phyloP scores from a whole-genome alignment of 2,329 filamentous ascomycete species.

The Cladosporium sp. region DNA sequence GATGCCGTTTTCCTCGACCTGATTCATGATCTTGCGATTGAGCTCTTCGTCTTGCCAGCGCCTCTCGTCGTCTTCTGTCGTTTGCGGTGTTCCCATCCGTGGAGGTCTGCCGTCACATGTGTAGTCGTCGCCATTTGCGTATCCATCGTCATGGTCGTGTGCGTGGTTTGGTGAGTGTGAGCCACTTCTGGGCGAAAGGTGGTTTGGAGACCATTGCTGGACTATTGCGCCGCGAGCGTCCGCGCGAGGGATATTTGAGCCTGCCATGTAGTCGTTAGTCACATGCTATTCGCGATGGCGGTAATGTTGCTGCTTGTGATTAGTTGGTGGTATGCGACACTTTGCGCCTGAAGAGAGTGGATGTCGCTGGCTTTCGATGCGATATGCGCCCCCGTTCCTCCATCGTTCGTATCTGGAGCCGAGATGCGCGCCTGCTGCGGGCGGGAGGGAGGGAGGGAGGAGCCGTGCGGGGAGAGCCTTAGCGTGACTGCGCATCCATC shows the following conservation, averaged over 20 bases:
- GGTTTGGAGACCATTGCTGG: slow-evolving; percentile 22
- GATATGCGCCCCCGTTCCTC: neutral
- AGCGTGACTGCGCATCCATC: neutral
- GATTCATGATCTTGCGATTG: slow-evolving; percentile 48
- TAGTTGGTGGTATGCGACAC: slow-evolving; percentile 1
- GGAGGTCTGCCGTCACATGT: slow-evolving; percentile 7
- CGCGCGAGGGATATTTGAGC: slow-evolving; percentile 21
- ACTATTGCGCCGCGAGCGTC: slow-evolving; percentile 27
- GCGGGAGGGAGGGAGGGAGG: neutral
- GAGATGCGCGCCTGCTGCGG: slow-evolving; percentile 1
- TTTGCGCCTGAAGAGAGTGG: slow-evolving; percentile 6
- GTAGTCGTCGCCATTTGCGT: slow-evolving; percentile 12
- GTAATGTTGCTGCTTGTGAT: neutral
- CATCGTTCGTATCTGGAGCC: slow-evolving; percentile 4
- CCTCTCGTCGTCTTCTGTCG: slow-evolving; percentile 45
- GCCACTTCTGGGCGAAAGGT: slow-evolving; percentile 16
- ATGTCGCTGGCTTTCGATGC: neutral
- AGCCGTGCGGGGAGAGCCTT: neutral
- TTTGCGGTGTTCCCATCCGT: slow-evolving; percentile 25
- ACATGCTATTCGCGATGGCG: slow-evolving; percentile 15
- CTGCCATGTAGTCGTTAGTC: slow-evolving; percentile 19
- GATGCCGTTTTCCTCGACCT: slow-evolving; percentile 60
- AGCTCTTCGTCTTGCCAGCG: slow-evolving; percentile 28
- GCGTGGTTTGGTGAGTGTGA: slow-evolving; percentile 15
- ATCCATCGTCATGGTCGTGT: slow-evolving; percentile 9